A percentile compares a stretch with the other conserved stretches of the same genome.
These are phyloP conservation scores for Salvia rosmarinus DNA, from an alignment of 257 asterid genomes.

Conservation along the genomic window DNA sequence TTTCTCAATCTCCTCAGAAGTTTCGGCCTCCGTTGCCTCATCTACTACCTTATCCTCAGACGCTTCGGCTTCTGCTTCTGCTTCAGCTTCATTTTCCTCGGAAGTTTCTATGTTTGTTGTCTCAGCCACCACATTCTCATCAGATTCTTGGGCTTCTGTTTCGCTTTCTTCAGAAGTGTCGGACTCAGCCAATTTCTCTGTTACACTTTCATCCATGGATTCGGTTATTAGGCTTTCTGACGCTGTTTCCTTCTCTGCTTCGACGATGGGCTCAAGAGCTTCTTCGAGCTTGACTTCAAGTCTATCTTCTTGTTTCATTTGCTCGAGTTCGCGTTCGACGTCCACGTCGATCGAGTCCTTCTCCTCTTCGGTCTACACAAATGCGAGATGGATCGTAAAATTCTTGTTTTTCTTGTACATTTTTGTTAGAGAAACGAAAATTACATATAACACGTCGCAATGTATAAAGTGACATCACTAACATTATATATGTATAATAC, in stretches of 20 bases:
- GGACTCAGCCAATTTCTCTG: background rate
- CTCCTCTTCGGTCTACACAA: slow-evolving; percentile 25
- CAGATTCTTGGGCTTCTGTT: no score
- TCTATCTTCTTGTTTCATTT: slow-evolving; percentile 29
- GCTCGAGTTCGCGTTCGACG: slow-evolving; percentile 9
- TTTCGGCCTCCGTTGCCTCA: background rate
- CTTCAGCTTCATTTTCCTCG: background rate
- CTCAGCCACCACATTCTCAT: no score
- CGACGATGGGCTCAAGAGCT: no score
- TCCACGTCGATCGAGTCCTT: background rate
- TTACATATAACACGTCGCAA: no score
- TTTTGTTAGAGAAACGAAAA: no score
- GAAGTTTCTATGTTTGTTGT: no score
- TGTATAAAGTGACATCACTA: no score
- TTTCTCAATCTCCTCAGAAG: background rate
- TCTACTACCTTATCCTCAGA: background rate
- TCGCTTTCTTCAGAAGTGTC: background rate
- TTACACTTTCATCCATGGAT: background rate
- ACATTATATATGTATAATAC: no score
- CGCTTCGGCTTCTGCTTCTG: background rate
- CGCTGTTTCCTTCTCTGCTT: slow-evolving; percentile 1
- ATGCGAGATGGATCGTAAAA: no score
- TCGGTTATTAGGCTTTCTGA: background rate
- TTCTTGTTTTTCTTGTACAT: no score
- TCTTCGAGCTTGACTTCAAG: no score